Conservation (phyloP, 2,329 filamentous ascomycete genomes). For the Aureobasidium sp. region DNA sequence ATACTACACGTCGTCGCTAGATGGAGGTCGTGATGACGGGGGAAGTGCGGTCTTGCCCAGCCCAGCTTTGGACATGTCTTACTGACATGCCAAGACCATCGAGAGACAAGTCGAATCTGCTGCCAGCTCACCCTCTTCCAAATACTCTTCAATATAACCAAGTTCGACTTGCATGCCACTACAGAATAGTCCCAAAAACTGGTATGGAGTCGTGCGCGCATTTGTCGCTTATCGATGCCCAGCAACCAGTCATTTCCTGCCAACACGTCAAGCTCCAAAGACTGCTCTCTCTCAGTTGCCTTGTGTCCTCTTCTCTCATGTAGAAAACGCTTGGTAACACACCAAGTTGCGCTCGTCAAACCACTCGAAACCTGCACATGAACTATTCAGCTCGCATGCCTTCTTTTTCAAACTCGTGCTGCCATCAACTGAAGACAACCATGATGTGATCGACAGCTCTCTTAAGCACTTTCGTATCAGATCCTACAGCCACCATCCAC, state of each 20-base stretch:
- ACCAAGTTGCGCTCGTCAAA: background rate
- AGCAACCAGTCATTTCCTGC: background rate
- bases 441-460: background rate
- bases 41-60: background rate
- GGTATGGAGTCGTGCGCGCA: background rate
- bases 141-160: background rate
- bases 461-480: background rate
- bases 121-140: background rate
- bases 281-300: background rate
- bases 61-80: background rate
- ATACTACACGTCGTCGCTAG: conserved; percentile 1
- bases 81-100: background rate
- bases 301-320: background rate
- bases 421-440: background rate
- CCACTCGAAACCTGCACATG: background rate
- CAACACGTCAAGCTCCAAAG: background rate
- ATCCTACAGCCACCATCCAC: background rate
- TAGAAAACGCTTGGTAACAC: background rate
- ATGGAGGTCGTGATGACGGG: conserved; percentile 4
- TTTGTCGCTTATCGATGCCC: background rate
- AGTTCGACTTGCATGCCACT: too few species aligned
- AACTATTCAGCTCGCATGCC: background rate
- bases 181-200: background rate
- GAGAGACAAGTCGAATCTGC: background rate
- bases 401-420: background rate